Base-by-base conservation (phyloP, 768 basidiomycete genomes). In the Clitopilus hobsonii region DNA sequence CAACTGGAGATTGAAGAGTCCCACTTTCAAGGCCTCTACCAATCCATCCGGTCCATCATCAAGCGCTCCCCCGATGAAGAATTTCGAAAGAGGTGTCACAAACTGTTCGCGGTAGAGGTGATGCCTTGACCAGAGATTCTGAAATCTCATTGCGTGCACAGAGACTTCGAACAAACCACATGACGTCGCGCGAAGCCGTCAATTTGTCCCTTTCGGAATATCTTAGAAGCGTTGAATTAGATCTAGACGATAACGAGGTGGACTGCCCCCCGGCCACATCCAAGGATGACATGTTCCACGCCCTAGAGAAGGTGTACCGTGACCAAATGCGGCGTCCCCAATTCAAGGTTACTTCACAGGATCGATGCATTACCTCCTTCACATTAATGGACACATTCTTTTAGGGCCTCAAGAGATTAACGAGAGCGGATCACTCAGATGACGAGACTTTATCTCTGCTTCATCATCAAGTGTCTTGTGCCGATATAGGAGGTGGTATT, bases 1-100 rank as follows among this genome's bases (percentile, higher is more conserved):
- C 82, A 81, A 73, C 72, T 87, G 28, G 79, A 82, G 54, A 54
- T 70, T 10, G 89, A 91, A 68, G 63, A 65, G 23, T 54, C 65
- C 3, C 75, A 75, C 53, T 81, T 84, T 58, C 65, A 69, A 6
- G 72, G 77, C 7, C 75, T 89, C 36, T 71, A 75, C 29, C 67
- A 63, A 2, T 83, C 85, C 3, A 69, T 89, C 32, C 60, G 69
- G 26, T 69, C 71, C 24, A 81, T 90, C 29, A 72, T 81, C 36
- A 60, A 65, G 48, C 79, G 85, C 22, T 88, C 88, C 2, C 66
- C 69, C 2, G 75, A 83, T 59, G 53, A 63, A 1, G 53, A 52
- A 8, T 88, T 88, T 64, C 69, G 73, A 45, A 69, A 71, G 24
- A 73, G 64, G 55, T 82, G 74, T 61, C 61, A 63, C 52, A 71